phyloP scores from a whole-genome alignment of 352 stramenopile genomes.

The Globisporangium cederbergense region DNA sequence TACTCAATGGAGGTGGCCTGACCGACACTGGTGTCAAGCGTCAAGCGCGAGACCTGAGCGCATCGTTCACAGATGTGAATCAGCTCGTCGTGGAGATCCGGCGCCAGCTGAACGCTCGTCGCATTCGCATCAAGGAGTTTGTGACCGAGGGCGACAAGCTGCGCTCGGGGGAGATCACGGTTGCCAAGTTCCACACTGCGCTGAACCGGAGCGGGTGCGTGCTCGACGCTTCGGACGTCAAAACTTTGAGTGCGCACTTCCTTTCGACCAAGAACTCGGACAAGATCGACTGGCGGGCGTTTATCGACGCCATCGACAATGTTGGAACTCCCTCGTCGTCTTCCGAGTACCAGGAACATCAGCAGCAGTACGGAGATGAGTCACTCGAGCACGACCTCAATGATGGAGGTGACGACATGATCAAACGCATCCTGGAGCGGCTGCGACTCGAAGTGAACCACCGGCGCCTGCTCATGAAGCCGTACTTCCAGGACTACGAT shows the following conservation, averaged over 20 bases:
- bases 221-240: conserved; percentile 57
- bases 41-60: conserved; percentile 25
- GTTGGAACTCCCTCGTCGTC: neutral
- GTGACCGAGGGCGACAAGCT: conserved; percentile 77
- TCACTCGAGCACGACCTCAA: neutral
- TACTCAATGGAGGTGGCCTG: conserved; percentile 36
- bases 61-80: conserved; percentile 26
- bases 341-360: neutral
- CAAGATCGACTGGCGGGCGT: conserved; percentile 79
- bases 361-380: neutral
- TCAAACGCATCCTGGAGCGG: conserved; percentile 36
- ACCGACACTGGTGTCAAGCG: conserved; percentile 23
- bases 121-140: conserved; percentile 83
- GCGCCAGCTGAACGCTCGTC: conserved; percentile 56
- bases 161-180: conserved; percentile 72
- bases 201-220: conserved; percentile 77
- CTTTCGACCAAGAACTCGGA: conserved; percentile 52
- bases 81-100: conserved; percentile 57
- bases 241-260: conserved; percentile 64
- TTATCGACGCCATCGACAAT: conserved; percentile 54
- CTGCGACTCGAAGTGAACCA: conserved; percentile 58
- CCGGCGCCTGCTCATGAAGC: conserved; percentile 78
- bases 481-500: conserved; percentile 87
- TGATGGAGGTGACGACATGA: conserved; percentile 6
- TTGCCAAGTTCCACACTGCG: conserved; percentile 84